These are phyloP conservation scores for Tympanopsis confertula DNA, from an alignment of 2,329 filamentous ascomycete species.

Conservation along the genomic window DNA sequence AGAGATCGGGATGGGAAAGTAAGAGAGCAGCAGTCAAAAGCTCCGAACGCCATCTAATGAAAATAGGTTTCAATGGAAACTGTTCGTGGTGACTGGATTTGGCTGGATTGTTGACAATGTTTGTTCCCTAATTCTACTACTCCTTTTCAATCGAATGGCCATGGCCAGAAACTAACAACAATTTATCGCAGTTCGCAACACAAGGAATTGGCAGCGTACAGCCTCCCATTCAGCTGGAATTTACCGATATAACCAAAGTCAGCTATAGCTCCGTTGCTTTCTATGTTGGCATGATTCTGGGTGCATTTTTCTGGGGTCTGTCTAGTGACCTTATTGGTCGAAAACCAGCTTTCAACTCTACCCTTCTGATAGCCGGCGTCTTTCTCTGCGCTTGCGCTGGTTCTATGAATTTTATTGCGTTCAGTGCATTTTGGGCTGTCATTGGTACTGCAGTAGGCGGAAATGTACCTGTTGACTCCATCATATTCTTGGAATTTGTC, in stretches of 20 bases:
- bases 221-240: constrained; percentile 19
- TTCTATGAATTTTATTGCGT: too few species aligned
- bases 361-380: constrained; percentile 25
- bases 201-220: constrained; percentile 21
- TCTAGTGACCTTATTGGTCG: constrained; percentile 27
- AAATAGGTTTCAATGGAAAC: constrained; percentile 24
- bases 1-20: constrained; percentile 21
- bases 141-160: not conserved
- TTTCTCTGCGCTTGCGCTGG: constrained; percentile 36
- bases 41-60: not conserved
- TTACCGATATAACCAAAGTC: constrained; percentile 15
- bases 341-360: constrained; percentile 30
- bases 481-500: constrained; percentile 16
- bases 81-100: constrained; percentile 32
- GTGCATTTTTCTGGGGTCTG: constrained; percentile 31
- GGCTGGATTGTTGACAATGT: constrained; percentile 33
- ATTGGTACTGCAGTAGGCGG: too few species aligned
- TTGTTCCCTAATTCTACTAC: too few species aligned
- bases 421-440: too few species aligned
- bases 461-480: constrained; percentile 13
- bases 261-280: constrained; percentile 20
- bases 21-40: constrained; percentile 5
- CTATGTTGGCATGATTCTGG: constrained; percentile 25
- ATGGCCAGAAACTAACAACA: not conserved
- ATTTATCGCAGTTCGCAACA: not conserved